Evolutionary conservation across 306 rosid species (phyloP), one percentile per base, ranked within the genome.

Genomic region (Cucumis hystrix): DNA sequence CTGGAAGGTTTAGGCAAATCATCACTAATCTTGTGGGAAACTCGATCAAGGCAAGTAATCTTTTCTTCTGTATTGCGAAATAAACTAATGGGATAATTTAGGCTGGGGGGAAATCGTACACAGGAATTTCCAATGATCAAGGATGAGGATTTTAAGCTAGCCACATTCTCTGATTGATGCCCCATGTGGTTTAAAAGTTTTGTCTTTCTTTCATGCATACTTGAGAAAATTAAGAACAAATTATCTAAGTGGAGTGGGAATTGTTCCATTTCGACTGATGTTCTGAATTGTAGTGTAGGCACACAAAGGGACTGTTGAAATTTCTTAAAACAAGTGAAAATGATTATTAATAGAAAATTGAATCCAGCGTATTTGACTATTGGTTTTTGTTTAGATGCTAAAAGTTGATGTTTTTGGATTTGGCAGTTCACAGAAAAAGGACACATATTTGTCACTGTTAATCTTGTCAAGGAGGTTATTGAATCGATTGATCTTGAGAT

Each of bases 371-470:
- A 47, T 70, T 39, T 52, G 62, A 52, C 35, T 28, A 17, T 30
- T 30, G 45, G n/a, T 16, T 28, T 51, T 73, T 73, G 43, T 18
- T 73, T 73, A 73, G 62, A 45, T 52, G 25, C 62, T 73, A 73
- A 33, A 33, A 52, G 62, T 30, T 18, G 14, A 21, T 52, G n/a
- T 57, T 12, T 75, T 58, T 75, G 67, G 62, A 75, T 75, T 80
- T 77, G 77, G 79, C 93, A 95, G 99, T 95, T 95, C 83, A 95
- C 99, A 1, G 99, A 95, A 77, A 92, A 86, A 80, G 99, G 99
- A 52, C 99, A 95, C 88, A 92, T 95, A 76, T 90, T 89, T 74
- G 96, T 95, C 83, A 95, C 92, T 8, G 88, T 95, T 81, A 89
- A 91, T 87, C 92, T 92, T 55, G 92, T 92, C 6, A 91, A 90